phyloP scores from a whole-genome alignment of 257 asterid species.

The Haberlea rhodopensis region DNA sequence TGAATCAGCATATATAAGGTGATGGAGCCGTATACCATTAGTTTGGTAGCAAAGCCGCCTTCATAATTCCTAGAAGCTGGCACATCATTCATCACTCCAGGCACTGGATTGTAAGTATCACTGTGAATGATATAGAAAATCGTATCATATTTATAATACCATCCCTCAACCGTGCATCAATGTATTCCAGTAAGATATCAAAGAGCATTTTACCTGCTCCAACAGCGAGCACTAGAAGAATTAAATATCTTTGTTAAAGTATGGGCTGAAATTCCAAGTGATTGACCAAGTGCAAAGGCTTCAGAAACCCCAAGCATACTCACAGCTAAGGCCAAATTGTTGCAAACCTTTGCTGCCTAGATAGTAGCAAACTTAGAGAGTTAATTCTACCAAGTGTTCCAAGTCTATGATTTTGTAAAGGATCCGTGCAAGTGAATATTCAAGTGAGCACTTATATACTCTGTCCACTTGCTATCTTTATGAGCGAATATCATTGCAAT shows the following conservation, averaged over 20 bases:
- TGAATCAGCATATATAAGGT: neutral
- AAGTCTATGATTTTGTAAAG: too few relatives aligned
- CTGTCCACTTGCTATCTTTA: too few relatives aligned
- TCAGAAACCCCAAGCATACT: conserved; percentile 97
- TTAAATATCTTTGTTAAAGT: conserved; percentile 76
- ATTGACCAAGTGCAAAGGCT: conserved; percentile 89
- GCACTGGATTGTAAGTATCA: conserved; percentile 95
- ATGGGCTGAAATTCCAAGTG: conserved; percentile 63
- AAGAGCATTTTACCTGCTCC: conserved; percentile 76
- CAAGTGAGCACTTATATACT: too few relatives aligned
- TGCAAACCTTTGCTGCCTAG: conserved; percentile 91
- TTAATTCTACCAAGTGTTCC: too few relatives aligned
- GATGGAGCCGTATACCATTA: conserved; percentile 56
- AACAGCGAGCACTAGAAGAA: conserved; percentile 93
- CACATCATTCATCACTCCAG: conserved; percentile 94
- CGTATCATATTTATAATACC: neutral
- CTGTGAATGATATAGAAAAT: conserved; percentile 32
- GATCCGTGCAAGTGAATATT: too few relatives aligned
- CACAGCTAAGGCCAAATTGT: conserved; percentile 93
- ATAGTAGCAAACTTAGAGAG: too few relatives aligned
- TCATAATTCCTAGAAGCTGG: conserved; percentile 82
- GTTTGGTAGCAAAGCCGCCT: conserved; percentile 86
- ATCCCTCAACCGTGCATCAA: too few relatives aligned
- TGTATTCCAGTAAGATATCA: conserved; percentile 8
- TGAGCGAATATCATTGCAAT: too few relatives aligned